phyloP scores from a whole-genome alignment of 2,329 filamentous ascomycete genomes.

The Lecanoromycetidae sp. region DNA sequence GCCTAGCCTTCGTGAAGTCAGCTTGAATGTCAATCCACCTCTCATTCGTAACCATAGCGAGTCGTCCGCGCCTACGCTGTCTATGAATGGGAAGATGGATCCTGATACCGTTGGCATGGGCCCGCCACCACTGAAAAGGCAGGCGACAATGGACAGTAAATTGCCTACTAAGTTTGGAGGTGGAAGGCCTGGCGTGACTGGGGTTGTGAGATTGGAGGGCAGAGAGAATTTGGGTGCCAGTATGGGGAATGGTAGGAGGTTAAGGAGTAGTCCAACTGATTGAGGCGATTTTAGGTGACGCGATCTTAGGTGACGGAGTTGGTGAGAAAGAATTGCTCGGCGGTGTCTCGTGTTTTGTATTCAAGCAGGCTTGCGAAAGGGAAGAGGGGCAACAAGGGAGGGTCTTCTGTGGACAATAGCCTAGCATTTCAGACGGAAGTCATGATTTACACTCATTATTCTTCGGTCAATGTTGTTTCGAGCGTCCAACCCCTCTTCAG shows the following conservation, averaged over 20 bases:
- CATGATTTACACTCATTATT: too few species aligned
- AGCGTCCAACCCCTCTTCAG: too few species aligned
- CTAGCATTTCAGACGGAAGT: too few species aligned
- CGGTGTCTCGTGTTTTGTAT: too few species aligned
- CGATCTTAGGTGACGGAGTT: too few species aligned
- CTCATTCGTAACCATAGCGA: slow-evolving; percentile 19
- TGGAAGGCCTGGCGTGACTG: slow-evolving; percentile 20
- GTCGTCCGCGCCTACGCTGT: slow-evolving; percentile 23
- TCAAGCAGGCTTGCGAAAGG: too few species aligned
- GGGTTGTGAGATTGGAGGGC: slow-evolving; percentile 24
- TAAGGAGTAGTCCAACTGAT: slow-evolving; percentile 26
- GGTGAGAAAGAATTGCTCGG: too few species aligned
- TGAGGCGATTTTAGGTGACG: too few species aligned
- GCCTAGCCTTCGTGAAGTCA: slow-evolving; percentile 21
- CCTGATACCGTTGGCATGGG: slow-evolving; percentile 18
- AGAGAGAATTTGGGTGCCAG: slow-evolving; percentile 29
- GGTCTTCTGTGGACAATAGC: too few species aligned
- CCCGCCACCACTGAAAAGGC: slow-evolving; percentile 34
- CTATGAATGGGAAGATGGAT: slow-evolving; percentile 23
- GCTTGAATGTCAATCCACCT: slow-evolving; percentile 30
- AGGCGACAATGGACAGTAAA: slow-evolving; percentile 32
- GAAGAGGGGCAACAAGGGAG: too few species aligned
- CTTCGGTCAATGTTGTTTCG: too few species aligned
- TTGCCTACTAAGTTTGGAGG: slow-evolving; percentile 33
- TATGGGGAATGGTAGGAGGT: slow-evolving; percentile 25